Evolutionary conservation across 2,329 filamentous ascomycete genomes (phyloP).

Genomic region (Aspergillus arachidicola): DNA sequence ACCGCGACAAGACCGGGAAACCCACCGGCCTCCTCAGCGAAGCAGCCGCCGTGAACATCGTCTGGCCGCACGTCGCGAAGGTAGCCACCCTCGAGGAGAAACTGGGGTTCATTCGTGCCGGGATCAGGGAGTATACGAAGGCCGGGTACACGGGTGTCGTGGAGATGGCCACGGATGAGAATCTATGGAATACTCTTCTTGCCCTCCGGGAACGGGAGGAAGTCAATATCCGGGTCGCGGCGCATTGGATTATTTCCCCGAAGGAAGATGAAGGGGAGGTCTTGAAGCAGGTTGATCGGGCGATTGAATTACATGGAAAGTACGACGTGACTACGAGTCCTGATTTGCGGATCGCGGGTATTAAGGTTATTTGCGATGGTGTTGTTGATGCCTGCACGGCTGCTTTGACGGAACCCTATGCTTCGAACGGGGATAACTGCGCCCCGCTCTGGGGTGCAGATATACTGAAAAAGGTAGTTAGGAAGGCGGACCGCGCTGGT

Average conservation of each 20-base stretch:
- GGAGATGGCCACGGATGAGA: conserved; percentile 57
- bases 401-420: conserved; percentile 33
- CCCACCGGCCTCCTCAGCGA: conserved; percentile 51
- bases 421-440: conserved; percentile 36
- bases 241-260: conserved; percentile 52
- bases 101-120: conserved; percentile 41
- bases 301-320: conserved; percentile 42
- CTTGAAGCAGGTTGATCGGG: conserved; percentile 49
- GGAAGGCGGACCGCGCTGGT: conserved; percentile 44
- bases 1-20: conserved; percentile 44
- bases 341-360: conserved; percentile 49
- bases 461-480: conserved; percentile 46
- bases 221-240: conserved; percentile 46
- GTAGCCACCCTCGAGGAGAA: conserved; percentile 48
- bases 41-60: conserved; percentile 46
- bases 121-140: conserved; percentile 46
- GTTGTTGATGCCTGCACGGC: conserved; percentile 51
- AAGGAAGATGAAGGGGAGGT: conserved; percentile 40
- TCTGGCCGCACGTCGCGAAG: conserved; percentile 51
- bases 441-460: conserved; percentile 49
- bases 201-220: conserved; percentile 33
- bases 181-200: conserved; percentile 47
- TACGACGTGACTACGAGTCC: conserved; percentile 47
- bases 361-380: conserved; percentile 55
- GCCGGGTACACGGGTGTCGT: conserved; percentile 53